These are phyloP conservation scores for Graphilbum sp. DNA, from an alignment of 2,329 filamentous ascomycete species.

Conservation along the genomic window DNA sequence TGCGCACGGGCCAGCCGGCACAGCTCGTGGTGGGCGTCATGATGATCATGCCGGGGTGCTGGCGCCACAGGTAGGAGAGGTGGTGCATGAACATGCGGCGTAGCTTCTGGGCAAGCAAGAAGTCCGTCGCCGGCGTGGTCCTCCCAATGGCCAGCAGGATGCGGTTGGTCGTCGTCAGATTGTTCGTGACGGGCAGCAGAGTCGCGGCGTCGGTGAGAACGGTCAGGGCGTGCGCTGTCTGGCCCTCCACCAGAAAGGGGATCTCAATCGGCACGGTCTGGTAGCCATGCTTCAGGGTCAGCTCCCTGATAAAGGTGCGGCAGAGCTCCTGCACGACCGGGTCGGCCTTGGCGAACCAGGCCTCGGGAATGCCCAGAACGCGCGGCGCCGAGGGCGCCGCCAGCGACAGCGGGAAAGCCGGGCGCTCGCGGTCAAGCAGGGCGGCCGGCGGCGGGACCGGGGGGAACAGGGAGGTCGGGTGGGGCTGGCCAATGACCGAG, in stretches of 20 bases:
- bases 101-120: constrained; percentile 53
- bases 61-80: constrained; percentile 46
- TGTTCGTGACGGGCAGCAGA: constrained; percentile 22
- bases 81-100: constrained; percentile 55
- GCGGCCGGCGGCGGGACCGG: constrained; percentile 13
- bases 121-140: constrained; percentile 47
- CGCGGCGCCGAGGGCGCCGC: constrained; percentile 16
- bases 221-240: constrained; percentile 57
- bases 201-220: constrained; percentile 47
- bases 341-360: constrained; percentile 40
- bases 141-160: constrained; percentile 48
- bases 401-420: neutral
- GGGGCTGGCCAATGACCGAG: constrained; percentile 45
- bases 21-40: constrained; percentile 49
- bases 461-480: constrained; percentile 41
- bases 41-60: constrained; percentile 53
- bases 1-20: constrained; percentile 26
- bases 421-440: constrained; percentile 9
- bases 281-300: constrained; percentile 37
- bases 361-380: constrained; percentile 44
- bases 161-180: constrained; percentile 44
- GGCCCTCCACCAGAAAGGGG: constrained; percentile 43
- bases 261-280: constrained; percentile 36
- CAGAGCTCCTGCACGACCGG: constrained; percentile 26
- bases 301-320: constrained; percentile 29